Conservation (phyloP, 371 early-diverging fungal species). For the Saksenaea vasiformis region DNA sequence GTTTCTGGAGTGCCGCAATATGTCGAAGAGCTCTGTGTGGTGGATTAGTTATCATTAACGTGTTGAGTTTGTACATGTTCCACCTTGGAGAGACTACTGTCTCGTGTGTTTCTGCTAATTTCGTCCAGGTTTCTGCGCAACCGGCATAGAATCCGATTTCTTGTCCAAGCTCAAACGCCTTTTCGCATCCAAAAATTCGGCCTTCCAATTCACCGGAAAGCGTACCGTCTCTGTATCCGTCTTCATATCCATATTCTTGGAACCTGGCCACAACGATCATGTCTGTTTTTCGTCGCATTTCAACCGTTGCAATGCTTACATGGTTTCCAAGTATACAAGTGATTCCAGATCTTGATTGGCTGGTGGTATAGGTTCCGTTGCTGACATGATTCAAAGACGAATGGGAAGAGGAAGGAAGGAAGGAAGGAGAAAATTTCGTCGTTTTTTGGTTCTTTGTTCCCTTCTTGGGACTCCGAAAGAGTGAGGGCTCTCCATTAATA, state of each 20-base stretch:
- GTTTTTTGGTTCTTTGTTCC: too few relatives aligned
- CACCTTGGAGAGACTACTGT: slow-evolving; percentile 50
- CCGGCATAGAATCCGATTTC: slow-evolving; percentile 79
- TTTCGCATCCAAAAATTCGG: slow-evolving; percentile 71
- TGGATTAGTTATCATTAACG: not conserved
- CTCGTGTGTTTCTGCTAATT: slow-evolving; percentile 36
- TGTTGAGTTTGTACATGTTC: not conserved
- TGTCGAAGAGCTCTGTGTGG: slow-evolving; percentile 44
- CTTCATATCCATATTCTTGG: slow-evolving; percentile 66
- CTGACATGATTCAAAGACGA: not conserved
- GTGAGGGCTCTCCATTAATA: too few relatives aligned
- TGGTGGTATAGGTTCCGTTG: not conserved
- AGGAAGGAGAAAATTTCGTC: not conserved
- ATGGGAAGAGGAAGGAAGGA: not conserved
- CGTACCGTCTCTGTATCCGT: slow-evolving; percentile 68
- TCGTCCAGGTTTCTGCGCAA: slow-evolving; percentile 65
- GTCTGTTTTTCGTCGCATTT: not conserved
- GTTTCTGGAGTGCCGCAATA: slow-evolving; percentile 46
- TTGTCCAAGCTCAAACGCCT: slow-evolving; percentile 68
- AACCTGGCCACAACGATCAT: slow-evolving; percentile 51
- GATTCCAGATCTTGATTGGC: slow-evolving; percentile 53
- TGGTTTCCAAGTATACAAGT: slow-evolving; percentile 62
- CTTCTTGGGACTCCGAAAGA: too few relatives aligned
- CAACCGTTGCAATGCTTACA: slow-evolving; percentile 38
- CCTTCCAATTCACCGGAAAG: slow-evolving; percentile 69